Base-by-base conservation (phyloP, 352 stramenopile genomes). In the Globisporangium nunn region DNA sequence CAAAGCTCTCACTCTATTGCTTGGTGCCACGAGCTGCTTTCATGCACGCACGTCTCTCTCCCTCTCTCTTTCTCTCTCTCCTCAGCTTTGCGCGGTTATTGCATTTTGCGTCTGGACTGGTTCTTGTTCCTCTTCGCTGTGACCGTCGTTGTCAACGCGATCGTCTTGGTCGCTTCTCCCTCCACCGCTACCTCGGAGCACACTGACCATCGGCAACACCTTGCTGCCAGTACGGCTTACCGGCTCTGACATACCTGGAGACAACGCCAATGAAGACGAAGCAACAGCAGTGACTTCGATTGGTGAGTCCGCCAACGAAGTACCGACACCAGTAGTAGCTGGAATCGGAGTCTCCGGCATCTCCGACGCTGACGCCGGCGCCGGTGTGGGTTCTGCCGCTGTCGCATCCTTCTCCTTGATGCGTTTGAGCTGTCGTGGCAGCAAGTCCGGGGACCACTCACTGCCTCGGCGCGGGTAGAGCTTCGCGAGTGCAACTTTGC, bases 401-500 rank as follows among this genome's bases (percentile, higher is more conserved):
- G 2, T 17, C 30, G 10, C 10, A 11, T 56, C 45, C 30, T 62
- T 58, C 44, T 82, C 75, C 11, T 71, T 74, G 29, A 90, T 71
- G 47, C 77, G 62, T 43, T 85, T 72, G 41, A 90, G 67, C 53
- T 85, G 70, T 6, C 81, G 80, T 1, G 78, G 75, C 1, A 92
- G 58, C 45, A 90, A 39, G 23, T 88, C 79, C 1, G 81, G 81
- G 12, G 79, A 74, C 81, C 81, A 92, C 55, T 90, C 79, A 56
- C 81, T 92, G 28, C 75, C 64, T 35, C 77, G 72, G 17, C 81
- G 75, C 35, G 67, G 67, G 23, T 72, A 75, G 18, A 88, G 67
- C 49, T 87, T 86, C 29, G 81, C 81, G 62, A 92, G 72, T 8
- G 77, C 81, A 18, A 92, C 78, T 37, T 63, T 80, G 29, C 75